Percentiles rank a stretch among this genome's conserved stretches.
Evolutionary conservation across 73 alveolate genomes (phyloP).

Genomic region (Paramecium bursaria): DNA sequence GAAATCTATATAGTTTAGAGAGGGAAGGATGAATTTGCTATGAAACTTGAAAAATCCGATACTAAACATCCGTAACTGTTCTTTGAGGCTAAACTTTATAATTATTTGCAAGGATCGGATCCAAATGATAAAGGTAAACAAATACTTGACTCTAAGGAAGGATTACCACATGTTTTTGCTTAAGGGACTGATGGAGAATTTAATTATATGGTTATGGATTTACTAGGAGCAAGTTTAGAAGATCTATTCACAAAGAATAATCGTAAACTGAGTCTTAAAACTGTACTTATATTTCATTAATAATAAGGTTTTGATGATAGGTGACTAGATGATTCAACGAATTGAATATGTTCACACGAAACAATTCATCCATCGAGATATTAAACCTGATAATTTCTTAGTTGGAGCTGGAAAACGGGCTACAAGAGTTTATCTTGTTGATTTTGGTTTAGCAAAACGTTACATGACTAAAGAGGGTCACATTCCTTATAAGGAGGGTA

Average conservation of each 20-base stretch:
- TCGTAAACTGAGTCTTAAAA: constrained; percentile 51
- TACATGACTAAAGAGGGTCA: constrained; percentile 91
- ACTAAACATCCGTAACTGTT: constrained; percentile 72
- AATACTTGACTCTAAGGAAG: constrained; percentile 41
- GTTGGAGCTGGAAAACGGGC: constrained; percentile 74
- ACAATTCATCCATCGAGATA: constrained; percentile 84
- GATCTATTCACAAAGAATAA: constrained; percentile 80
- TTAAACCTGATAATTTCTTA: constrained; percentile 88
- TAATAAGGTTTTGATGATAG: constrained; percentile 69
- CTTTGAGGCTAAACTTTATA: constrained; percentile 68
- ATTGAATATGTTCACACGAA: constrained; percentile 75
- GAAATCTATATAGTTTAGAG: constrained; percentile 80
- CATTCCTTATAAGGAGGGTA: constrained; percentile 92
- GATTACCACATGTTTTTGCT: constrained; percentile 68
- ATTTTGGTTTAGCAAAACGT: constrained; percentile 93
- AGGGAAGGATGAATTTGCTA: constrained; percentile 74
- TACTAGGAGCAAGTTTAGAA: constrained; percentile 93
- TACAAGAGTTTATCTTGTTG: constrained; percentile 85
- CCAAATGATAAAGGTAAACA: constrained; percentile 47
- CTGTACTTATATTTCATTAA: constrained; percentile 20
- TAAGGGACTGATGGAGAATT: constrained; percentile 80
- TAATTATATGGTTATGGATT: constrained; percentile 88
- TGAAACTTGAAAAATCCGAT: constrained; percentile 77
- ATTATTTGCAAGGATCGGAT: constrained; percentile 65
- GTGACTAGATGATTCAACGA: constrained; percentile 67